Evolutionary conservation across 352 stramenopile genomes (phyloP).

Genomic region (Phytophthora europaea): DNA sequence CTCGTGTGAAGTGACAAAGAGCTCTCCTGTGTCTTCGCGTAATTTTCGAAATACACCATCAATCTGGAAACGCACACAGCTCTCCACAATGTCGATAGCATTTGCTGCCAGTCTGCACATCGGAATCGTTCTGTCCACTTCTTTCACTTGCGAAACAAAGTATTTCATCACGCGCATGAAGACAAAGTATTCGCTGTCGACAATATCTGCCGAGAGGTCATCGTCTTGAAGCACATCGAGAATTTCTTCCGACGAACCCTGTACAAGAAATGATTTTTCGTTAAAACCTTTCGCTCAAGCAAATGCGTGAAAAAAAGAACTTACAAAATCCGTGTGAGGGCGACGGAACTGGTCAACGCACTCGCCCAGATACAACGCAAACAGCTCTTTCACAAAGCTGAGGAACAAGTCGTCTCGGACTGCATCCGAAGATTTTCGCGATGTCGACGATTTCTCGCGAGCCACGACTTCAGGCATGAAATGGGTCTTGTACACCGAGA

Average conservation of each 20-base stretch:
- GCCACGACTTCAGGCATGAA: constrained; percentile 66
- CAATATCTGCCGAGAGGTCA: constrained; percentile 30
- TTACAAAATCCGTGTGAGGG: constrained; percentile 67
- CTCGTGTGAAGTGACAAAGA: constrained; percentile 64
- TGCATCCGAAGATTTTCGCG: constrained; percentile 49
- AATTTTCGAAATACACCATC: constrained; percentile 75
- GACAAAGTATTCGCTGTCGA: constrained; percentile 81
- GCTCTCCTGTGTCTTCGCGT: constrained; percentile 63
- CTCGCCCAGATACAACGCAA: constrained; percentile 62
- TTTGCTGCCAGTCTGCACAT: constrained; percentile 54
- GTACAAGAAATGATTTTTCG: constrained; percentile 4
- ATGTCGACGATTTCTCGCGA: constrained; percentile 46
- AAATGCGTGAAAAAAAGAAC: constrained; percentile 13
- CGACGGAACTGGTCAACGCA: constrained; percentile 69
- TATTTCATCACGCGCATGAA: constrained; percentile 88
- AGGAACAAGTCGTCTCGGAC: constrained; percentile 76
- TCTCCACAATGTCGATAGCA: constrained; percentile 67
- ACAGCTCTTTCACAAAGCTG: constrained; percentile 77
- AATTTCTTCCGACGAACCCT: constrained; percentile 68
- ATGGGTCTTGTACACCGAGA: constrained; percentile 72
- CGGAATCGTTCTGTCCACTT: constrained; percentile 67
- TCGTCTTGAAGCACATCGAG: constrained; percentile 33
- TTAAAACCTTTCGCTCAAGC: background rate
- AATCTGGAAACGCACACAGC: constrained; percentile 84
- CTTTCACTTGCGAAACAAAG: constrained; percentile 73